Percentiles rank a stretch among this genome's conserved stretches.
phyloP scores from a whole-genome alignment of 306 rosid genomes.

The Herpetospermum pedunculosum region DNA sequence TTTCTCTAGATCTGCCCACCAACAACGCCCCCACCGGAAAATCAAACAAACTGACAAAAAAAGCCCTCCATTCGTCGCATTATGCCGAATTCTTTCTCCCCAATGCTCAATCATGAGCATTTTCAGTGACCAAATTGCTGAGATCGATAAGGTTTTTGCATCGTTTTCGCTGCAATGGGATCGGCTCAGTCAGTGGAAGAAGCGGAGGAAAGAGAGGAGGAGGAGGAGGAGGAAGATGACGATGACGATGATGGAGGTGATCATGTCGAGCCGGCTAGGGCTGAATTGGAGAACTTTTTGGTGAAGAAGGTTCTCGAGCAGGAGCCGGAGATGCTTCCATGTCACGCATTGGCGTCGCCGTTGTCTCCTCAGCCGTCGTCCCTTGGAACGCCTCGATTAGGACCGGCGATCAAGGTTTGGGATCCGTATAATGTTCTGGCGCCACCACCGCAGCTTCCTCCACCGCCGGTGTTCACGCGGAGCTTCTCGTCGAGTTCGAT shows the following conservation, averaged over 20 bases:
- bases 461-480: slow-evolving; percentile 39
- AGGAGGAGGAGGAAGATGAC: slow-evolving; percentile 32
- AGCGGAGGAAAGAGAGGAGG: slow-evolving; percentile 31
- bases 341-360: slow-evolving; percentile 91
- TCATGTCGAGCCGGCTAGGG: slow-evolving; percentile 19
- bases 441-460: slow-evolving; percentile 47
- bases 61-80: too few relatives aligned
- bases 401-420: slow-evolving; percentile 94
- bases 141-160: background rate
- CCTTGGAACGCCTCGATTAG: slow-evolving; percentile 77
- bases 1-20: background rate
- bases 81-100: slow-evolving; percentile 11
- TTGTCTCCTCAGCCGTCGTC: slow-evolving; percentile 92
- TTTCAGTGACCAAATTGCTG: slow-evolving; percentile 7
- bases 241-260: slow-evolving; percentile 28
- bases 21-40: background rate
- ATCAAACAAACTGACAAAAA: too few relatives aligned
- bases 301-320: slow-evolving; percentile 78
- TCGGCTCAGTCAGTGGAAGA: slow-evolving; percentile 51
- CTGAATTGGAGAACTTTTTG: slow-evolving; percentile 31
- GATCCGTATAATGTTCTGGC: slow-evolving; percentile 88
- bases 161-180: slow-evolving; percentile 30
- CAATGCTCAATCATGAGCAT: slow-evolving; percentile 8
- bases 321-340: slow-evolving; percentile 92
- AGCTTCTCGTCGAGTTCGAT: slow-evolving; percentile 38